phyloP scores from a whole-genome alignment of 768 basidiomycete genomes.

The Rhodotorula babjevae region DNA sequence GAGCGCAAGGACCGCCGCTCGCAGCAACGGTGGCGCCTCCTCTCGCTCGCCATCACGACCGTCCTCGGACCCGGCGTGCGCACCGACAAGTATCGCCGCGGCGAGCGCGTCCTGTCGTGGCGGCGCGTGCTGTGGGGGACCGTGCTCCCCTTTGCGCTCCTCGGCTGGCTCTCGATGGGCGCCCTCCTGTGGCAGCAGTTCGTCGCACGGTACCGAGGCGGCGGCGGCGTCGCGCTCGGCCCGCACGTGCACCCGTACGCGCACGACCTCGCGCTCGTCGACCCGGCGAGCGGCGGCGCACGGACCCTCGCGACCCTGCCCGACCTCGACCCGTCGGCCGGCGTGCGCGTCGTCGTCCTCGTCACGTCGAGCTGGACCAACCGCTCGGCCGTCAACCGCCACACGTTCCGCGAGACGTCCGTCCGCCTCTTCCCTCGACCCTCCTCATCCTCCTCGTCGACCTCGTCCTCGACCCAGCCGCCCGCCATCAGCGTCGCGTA shows the following conservation, averaged over 20 bases:
- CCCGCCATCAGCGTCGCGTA: conserved; percentile 25
- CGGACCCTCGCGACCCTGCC: neutral
- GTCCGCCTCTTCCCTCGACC: conserved; percentile 21
- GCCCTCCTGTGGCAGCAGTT: conserved; percentile 36
- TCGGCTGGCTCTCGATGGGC: conserved; percentile 29
- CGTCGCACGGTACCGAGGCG: conserved; percentile 30
- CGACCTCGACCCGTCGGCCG: neutral
- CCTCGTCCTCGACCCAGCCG: too few relatives aligned
- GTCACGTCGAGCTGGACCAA: conserved; percentile 34
- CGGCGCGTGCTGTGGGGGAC: conserved; percentile 36
- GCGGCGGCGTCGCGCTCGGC: conserved; percentile 31
- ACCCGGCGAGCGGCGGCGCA: too few relatives aligned
- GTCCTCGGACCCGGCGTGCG: conserved; percentile 36
- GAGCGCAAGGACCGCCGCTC: conserved; percentile 43
- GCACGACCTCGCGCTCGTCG: too few relatives aligned
- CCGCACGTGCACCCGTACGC: neutral
- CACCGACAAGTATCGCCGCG: conserved; percentile 39
- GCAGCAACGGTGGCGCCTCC: conserved; percentile 26
- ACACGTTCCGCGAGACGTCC: conserved; percentile 32
- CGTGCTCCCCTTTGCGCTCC: conserved; percentile 27
- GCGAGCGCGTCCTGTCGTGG: conserved; percentile 36
- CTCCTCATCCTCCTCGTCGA: neutral
- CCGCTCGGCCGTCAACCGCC: conserved; percentile 19
- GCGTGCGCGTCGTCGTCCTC: conserved; percentile 28
- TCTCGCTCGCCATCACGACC: conserved; percentile 22